Percentiles rank a stretch among this genome's conserved stretches.
phyloP scores from a whole-genome alignment of 805 yeast species.

The Myxozyma nipponensis region DNA sequence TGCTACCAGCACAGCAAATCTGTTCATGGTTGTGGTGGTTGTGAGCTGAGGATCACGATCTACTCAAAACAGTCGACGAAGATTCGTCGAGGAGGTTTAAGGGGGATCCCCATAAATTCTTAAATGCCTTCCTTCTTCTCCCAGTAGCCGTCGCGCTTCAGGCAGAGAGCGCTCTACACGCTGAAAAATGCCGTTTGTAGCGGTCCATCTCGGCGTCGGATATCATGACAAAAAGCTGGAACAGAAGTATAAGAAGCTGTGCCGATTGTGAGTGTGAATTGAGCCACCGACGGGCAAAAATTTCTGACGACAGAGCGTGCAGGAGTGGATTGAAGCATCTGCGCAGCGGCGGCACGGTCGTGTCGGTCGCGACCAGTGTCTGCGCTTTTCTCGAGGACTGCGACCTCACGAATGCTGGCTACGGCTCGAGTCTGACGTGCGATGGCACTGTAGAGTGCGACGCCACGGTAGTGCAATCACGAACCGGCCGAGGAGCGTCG shows the following conservation, averaged over 20 bases:
- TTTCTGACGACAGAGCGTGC: slow-evolving; percentile 24
- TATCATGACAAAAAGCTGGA: slow-evolving; percentile 26
- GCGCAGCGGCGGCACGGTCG: slow-evolving; percentile 15
- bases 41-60: too few relatives aligned
- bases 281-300: not conserved
- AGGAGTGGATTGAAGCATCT: slow-evolving; percentile 28
- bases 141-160: too few relatives aligned
- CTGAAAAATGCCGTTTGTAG: slow-evolving; percentile 27
- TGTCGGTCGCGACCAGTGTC: slow-evolving; percentile 30
- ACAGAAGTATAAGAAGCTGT: slow-evolving; percentile 18
- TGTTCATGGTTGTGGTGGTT: too few relatives aligned
- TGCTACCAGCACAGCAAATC: not conserved
- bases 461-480: slow-evolving; percentile 37
- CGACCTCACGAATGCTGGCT: slow-evolving; percentile 40
- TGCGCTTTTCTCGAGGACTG: slow-evolving; percentile 38
- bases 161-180: not conserved
- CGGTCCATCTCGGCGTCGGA: slow-evolving; percentile 39
- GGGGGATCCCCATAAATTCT: too few relatives aligned
- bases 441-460: slow-evolving; percentile 41
- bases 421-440: slow-evolving; percentile 39
- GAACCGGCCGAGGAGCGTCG: slow-evolving; percentile 26
- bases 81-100: too few relatives aligned
- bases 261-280: slow-evolving; percentile 9
- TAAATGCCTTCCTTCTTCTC: too few relatives aligned
- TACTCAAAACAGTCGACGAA: too few relatives aligned